phyloP scores from a whole-genome alignment of 2,329 filamentous ascomycete species.

The Aspergillus aculeatus region DNA sequence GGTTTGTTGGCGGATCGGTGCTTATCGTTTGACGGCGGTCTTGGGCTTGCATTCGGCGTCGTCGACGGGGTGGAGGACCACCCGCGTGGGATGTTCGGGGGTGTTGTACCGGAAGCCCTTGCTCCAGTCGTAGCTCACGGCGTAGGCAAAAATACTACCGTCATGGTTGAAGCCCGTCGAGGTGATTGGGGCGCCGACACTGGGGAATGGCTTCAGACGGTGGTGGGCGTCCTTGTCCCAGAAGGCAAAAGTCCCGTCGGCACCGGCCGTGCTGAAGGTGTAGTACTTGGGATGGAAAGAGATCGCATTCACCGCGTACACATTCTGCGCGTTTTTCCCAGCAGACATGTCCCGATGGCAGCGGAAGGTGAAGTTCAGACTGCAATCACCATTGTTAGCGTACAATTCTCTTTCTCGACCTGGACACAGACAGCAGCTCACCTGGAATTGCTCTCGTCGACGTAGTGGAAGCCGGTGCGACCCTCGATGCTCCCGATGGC shows the following conservation, averaged over 20 bases:
- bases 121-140: conserved; percentile 96
- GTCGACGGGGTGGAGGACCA: conserved; percentile 76
- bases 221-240: conserved; percentile 89
- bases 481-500: conserved; percentile 96
- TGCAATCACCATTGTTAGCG: conserved; percentile 25
- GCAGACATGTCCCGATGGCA: conserved; percentile 81
- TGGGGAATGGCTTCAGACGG: conserved; percentile 82
- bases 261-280: conserved; percentile 93
- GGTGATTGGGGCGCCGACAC: conserved; percentile 81
- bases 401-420: too few relatives aligned
- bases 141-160: conserved; percentile 82
- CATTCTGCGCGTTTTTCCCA: conserved; percentile 71
- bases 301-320: conserved; percentile 94
- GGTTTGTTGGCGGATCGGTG: too few relatives aligned
- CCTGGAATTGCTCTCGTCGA: conserved; percentile 83
- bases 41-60: conserved; percentile 62
- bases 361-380: conserved; percentile 97
- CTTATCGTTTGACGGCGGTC: too few relatives aligned
- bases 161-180: conserved; percentile 86
- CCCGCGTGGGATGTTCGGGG: conserved; percentile 67
- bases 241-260: conserved; percentile 81
- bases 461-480: conserved; percentile 95
- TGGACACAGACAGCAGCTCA: too few relatives aligned
- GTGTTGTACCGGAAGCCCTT: conserved; percentile 93
- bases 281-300: conserved; percentile 95